Evolutionary conservation across 2,329 filamentous ascomycete genomes (phyloP).

Genomic region (Diaporthe citrichinensis): DNA sequence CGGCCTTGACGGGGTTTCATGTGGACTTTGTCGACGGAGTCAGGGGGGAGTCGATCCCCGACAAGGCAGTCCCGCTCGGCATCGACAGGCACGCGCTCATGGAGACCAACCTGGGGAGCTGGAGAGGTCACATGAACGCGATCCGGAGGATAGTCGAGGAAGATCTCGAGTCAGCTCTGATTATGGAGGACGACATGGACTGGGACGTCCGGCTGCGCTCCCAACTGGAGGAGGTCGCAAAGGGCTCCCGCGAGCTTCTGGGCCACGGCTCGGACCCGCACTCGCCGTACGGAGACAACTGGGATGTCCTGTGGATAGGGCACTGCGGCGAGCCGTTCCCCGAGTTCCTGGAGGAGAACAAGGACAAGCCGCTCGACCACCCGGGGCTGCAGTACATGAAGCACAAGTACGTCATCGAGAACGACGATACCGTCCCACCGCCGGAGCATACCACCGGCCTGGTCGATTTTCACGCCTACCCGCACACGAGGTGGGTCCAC

Average conservation of each 20-base stretch:
- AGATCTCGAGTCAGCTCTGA: constrained; percentile 55
- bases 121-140: constrained; percentile 59
- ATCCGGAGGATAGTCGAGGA: constrained; percentile 53
- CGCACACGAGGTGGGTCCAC: constrained; percentile 38
- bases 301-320: constrained; percentile 68
- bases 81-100: constrained; percentile 51
- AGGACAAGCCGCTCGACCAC: constrained; percentile 45
- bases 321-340: constrained; percentile 59
- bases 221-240: constrained; percentile 51
- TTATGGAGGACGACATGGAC: constrained; percentile 63
- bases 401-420: constrained; percentile 46
- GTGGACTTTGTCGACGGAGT: constrained; percentile 64
- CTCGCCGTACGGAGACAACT: constrained; percentile 61
- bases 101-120: constrained; percentile 52
- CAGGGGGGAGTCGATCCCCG: constrained; percentile 53
- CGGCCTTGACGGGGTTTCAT: constrained; percentile 59
- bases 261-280: constrained; percentile 38
- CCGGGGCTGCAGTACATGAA: constrained; percentile 45
- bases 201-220: constrained; percentile 60
- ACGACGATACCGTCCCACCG: constrained; percentile 48
- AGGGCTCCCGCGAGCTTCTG: constrained; percentile 37
- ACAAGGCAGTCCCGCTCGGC: constrained; percentile 53
- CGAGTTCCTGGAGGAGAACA: constrained; percentile 42
- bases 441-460: constrained; percentile 47
- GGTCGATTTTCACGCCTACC: constrained; percentile 46